These are phyloP conservation scores for Coprinellus aureogranulatus DNA, from an alignment of 768 basidiomycete species.

Conservation along the genomic window DNA sequence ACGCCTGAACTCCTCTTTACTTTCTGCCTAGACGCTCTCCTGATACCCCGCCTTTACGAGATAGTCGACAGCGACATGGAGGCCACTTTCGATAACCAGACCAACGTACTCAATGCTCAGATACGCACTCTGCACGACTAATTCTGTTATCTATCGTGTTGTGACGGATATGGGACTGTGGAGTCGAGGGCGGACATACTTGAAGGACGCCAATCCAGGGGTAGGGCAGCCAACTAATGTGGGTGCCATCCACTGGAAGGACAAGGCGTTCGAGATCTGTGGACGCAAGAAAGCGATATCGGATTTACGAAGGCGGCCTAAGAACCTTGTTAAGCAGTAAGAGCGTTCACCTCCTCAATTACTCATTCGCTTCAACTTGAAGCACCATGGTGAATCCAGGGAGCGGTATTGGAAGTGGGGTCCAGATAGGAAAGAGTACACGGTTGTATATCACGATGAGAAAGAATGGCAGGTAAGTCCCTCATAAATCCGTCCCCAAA, in stretches of 20 bases:
- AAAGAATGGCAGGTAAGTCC: conserved; percentile 44
- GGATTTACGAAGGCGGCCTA: conserved; percentile 39
- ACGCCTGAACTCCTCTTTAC: neutral
- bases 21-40: neutral
- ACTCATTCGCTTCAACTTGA: neutral
- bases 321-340: conserved; percentile 6
- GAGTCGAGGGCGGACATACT: conserved; percentile 42
- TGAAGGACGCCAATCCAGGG: conserved; percentile 48
- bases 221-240: conserved; percentile 31
- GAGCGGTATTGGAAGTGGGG: conserved; percentile 46
- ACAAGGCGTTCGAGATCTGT: conserved; percentile 45
- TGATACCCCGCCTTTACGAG: neutral
- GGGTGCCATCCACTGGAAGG: conserved; percentile 50
- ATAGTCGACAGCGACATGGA: conserved; percentile 37
- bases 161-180: conserved; percentile 42
- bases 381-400: conserved; percentile 18
- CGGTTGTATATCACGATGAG: conserved; percentile 39
- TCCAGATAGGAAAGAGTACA: conserved; percentile 42
- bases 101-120: conserved; percentile 45
- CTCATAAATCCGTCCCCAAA: too few relatives aligned
- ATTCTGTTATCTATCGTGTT: conserved; percentile 43
- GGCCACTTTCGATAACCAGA: conserved; percentile 50
- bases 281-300: conserved; percentile 38
- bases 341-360: neutral
- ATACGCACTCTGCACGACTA: conserved; percentile 43